phyloP scores from a whole-genome alignment of 106 monocot genomes.

The Dendrobium nobile region DNA sequence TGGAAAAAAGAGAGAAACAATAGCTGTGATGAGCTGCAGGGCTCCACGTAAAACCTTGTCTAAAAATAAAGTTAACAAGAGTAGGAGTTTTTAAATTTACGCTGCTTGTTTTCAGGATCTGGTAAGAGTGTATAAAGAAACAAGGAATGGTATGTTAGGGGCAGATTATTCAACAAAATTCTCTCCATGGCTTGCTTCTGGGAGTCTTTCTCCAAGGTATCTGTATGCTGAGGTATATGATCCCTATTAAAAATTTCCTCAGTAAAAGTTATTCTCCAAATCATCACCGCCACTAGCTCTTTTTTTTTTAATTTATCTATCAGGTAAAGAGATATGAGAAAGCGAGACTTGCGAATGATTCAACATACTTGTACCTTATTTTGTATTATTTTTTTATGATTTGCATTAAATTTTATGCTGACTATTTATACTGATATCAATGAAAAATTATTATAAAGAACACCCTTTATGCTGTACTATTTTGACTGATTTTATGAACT shows the following conservation, averaged over 20 bases:
- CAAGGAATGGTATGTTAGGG: slow-evolving; percentile 95
- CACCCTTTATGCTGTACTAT: not conserved
- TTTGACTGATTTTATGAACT: slow-evolving; percentile 9
- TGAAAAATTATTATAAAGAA: not conserved
- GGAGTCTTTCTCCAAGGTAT: slow-evolving; percentile 85
- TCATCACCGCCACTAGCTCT: not conserved
- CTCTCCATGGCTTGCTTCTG: slow-evolving; percentile 94
- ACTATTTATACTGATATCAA: not conserved
- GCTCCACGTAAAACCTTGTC: no score
- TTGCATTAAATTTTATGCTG: no score
- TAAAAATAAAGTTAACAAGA: no score
- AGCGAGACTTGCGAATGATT: slow-evolving; percentile 76
- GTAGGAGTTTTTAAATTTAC: not conserved
- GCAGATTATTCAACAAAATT: slow-evolving; percentile 97
- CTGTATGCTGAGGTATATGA: slow-evolving; percentile 73
- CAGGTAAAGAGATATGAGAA: slow-evolving; percentile 95
- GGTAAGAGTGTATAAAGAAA: slow-evolving; percentile 78
- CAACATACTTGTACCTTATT: slow-evolving; percentile 81
- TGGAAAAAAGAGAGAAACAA: no score
- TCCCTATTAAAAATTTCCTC: not conserved
- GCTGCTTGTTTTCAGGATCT: slow-evolving; percentile 44
- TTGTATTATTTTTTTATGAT: not conserved
- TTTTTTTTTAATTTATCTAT: not conserved
- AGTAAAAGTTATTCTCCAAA: not conserved
- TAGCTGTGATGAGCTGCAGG: no score